phyloP scores from a whole-genome alignment of 441 rosid genomes.

The Erodium trifolium region DNA sequence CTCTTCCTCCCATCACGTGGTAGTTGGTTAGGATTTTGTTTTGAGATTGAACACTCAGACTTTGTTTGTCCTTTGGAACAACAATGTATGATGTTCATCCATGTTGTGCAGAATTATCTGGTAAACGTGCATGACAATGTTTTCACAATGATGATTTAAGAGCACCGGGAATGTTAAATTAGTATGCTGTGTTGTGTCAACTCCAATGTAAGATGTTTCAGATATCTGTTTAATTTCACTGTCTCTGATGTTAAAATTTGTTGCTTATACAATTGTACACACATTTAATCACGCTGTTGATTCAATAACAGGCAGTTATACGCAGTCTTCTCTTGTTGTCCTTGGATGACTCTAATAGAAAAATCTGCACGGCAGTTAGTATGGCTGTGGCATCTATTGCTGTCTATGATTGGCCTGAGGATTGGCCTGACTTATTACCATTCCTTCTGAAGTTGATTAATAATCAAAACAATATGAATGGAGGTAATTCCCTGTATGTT shows the following conservation, averaged over 20 bases:
- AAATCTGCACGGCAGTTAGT: slow-evolving; percentile 81
- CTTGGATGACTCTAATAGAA: slow-evolving; percentile 66
- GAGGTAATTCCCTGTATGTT: slow-evolving; percentile 41
- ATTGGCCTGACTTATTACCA: slow-evolving; percentile 79
- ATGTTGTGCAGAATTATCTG: slow-evolving; percentile 1
- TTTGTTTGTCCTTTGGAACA: background rate
- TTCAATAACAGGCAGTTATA: slow-evolving; percentile 55
- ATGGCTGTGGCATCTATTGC: slow-evolving; percentile 81
- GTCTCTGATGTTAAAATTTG: background rate
- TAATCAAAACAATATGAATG: slow-evolving; percentile 53
- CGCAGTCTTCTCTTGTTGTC: slow-evolving; percentile 59
- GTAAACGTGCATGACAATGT: background rate
- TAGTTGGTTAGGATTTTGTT: background rate
- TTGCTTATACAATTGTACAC: background rate
- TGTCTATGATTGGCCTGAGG: slow-evolving; percentile 85
- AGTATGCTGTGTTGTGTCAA: background rate
- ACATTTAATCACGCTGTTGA: slow-evolving; percentile 17
- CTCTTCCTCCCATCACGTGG: background rate
- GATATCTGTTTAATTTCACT: background rate
- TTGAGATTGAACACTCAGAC: slow-evolving; percentile 4
- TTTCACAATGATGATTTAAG: background rate
- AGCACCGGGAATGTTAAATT: background rate
- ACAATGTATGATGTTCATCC: background rate
- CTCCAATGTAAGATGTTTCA: background rate
- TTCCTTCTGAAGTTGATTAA: slow-evolving; percentile 59